phyloP scores from a whole-genome alignment of 768 basidiomycete species.

The Russula emetica region DNA sequence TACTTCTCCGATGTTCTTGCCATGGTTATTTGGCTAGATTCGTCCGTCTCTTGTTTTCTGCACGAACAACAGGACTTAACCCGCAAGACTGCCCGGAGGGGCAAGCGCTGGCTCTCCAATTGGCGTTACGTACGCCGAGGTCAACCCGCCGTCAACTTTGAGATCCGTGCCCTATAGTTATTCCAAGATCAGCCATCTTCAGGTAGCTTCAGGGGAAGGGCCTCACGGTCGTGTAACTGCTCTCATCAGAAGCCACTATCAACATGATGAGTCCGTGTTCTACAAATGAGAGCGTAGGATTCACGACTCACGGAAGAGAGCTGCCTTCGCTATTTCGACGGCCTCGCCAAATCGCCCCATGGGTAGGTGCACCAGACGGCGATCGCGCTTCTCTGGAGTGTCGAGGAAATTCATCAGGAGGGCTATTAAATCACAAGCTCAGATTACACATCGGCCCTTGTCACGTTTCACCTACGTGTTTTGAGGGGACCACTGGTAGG shows the following conservation, averaged over 20 bases:
- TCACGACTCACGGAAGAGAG: conserved; percentile 75
- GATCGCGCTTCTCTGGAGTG: conserved; percentile 90
- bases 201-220: not conserved
- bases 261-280: conserved; percentile 3
- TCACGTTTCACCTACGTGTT: conserved; percentile 60
- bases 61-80: not conserved
- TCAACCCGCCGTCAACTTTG: conserved; percentile 92
- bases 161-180: conserved; percentile 75
- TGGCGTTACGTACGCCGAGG: conserved; percentile 89
- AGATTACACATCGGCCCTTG: not conserved
- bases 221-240: conserved; percentile 90
- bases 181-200: conserved; percentile 8
- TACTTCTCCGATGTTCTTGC: not conserved
- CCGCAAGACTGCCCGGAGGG: conserved; percentile 62
- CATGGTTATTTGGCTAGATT: not conserved
- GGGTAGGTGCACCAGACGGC: conserved; percentile 85
- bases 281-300: not conserved
- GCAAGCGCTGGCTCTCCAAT: conserved; percentile 67
- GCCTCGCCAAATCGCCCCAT: conserved; percentile 99
- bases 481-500: conserved; percentile 79
- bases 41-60: not conserved
- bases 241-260: conserved; percentile 87
- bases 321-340: conserved; percentile 88
- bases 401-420: conserved; percentile 98
- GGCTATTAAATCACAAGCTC: conserved; percentile 44